Percentiles rank a stretch among this genome's conserved stretches.
Conservation (phyloP, 257 asterid genomes). For the Osmanthus fragrans region DNA sequence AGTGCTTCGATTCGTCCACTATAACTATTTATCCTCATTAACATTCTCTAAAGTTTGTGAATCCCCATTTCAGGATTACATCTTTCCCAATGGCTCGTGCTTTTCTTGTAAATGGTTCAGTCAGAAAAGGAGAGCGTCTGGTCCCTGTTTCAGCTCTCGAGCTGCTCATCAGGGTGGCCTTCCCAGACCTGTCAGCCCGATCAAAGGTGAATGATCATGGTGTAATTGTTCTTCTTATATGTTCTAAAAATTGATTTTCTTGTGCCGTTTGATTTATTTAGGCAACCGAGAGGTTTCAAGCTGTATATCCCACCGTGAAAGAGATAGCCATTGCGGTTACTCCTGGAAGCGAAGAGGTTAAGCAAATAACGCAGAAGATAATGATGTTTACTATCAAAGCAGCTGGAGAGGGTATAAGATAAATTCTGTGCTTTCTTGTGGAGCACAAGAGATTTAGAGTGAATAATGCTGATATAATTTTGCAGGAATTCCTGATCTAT, state of each 20-base stretch:
- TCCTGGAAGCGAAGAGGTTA: slow-evolving; percentile 38
- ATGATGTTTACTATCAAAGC: slow-evolving; percentile 27
- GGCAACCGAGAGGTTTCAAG: slow-evolving; percentile 38
- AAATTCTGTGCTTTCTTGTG: background rate
- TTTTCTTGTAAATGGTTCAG: slow-evolving; percentile 27
- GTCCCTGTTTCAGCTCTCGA: slow-evolving; percentile 31
- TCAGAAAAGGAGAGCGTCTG: slow-evolving; percentile 28
- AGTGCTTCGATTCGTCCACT: background rate
- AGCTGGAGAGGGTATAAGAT: slow-evolving; percentile 34
- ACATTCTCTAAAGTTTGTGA: too few species aligned
- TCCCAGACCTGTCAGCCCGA: slow-evolving; percentile 22
- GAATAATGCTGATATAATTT: background rate
- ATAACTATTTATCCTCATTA: too few species aligned
- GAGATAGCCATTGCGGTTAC: slow-evolving; percentile 36
- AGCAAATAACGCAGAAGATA: slow-evolving; percentile 32
- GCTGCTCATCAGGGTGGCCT: slow-evolving; percentile 17
- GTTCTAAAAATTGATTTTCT: too few species aligned
- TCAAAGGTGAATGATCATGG: slow-evolving; percentile 12
- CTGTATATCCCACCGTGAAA: slow-evolving; percentile 30
- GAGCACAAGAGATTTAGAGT: too few species aligned
- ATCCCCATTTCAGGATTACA: slow-evolving; percentile 12
- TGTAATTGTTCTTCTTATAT: slow-evolving; percentile 3
- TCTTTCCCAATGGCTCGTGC: slow-evolving; percentile 22
- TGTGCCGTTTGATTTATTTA: too few species aligned
- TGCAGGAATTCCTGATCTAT: slow-evolving; percentile 30